A percentile compares a stretch with the other conserved stretches of the same genome.
phyloP scores from a whole-genome alignment of 176 grass and related monocot genomes.

The Rhynchospora tenuis region DNA sequence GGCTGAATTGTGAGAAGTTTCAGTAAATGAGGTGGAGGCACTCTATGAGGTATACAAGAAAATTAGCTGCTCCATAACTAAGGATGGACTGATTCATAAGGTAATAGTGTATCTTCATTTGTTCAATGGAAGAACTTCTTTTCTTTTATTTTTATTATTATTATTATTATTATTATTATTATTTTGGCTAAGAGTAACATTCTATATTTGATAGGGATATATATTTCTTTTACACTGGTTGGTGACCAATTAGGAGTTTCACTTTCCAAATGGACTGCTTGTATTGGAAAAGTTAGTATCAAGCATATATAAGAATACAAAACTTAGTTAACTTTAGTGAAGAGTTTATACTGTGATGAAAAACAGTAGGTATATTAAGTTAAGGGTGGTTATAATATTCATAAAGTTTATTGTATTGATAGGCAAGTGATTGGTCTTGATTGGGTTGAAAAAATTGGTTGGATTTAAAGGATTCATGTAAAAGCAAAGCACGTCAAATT shows the following conservation, averaged over 20 bases:
- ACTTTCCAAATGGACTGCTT: background rate
- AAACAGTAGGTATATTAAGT: background rate
- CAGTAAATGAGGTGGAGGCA: constrained; percentile 79
- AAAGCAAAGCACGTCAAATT: no score
- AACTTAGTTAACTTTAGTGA: background rate
- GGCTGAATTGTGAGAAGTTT: constrained; percentile 29
- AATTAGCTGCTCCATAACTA: constrained; percentile 67
- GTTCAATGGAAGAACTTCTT: background rate
- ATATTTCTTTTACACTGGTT: no score
- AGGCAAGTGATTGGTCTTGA: no score
- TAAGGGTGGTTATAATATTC: background rate
- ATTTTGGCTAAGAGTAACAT: no score
- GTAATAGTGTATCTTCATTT: background rate
- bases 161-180: no score
- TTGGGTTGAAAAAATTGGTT: background rate
- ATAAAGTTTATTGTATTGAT: no score
- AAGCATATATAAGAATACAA: no score
- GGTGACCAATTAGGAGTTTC: background rate
- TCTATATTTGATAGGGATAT: no score
- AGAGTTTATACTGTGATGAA: background rate
- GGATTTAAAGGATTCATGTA: background rate
- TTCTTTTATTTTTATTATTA: no score
- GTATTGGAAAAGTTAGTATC: no score
- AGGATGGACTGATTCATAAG: constrained; percentile 87
- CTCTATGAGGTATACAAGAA: constrained; percentile 84